Evolutionary conservation across 2,329 filamentous ascomycete species (phyloP).

Genomic region (Sclerotinia minor): DNA sequence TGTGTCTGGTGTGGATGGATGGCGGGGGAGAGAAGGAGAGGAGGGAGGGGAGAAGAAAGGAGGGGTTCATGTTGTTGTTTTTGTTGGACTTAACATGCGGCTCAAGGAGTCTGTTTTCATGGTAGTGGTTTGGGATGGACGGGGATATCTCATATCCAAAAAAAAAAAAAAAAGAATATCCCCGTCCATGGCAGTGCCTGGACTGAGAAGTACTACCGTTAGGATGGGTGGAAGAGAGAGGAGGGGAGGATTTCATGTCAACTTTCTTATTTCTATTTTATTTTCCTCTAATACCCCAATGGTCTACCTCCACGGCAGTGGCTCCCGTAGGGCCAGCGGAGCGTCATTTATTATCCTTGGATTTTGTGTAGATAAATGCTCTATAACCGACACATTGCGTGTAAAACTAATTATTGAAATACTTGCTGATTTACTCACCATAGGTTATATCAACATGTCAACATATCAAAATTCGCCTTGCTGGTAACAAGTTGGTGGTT

Average conservation of each 20-base stretch:
- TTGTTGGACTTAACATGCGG: too few species aligned
- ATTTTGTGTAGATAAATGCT: too few species aligned
- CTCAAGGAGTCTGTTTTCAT: too few species aligned
- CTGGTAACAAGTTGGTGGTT: constrained; percentile 40
- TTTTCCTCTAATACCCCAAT: neutral
- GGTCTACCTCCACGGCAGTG: neutral
- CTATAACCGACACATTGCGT: too few species aligned
- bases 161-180: too few species aligned
- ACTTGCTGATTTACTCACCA: constrained; percentile 25
- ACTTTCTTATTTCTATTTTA: neutral
- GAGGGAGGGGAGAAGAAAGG: too few species aligned
- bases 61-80: too few species aligned
- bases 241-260: neutral
- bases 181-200: too few species aligned
- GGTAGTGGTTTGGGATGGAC: too few species aligned
- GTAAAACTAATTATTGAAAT: constrained; percentile 1
- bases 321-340: neutral
- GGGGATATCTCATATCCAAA: too few species aligned
- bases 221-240: too few species aligned
- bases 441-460: constrained; percentile 68
- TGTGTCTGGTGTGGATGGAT: neutral
- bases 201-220: too few species aligned
- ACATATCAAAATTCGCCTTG: constrained; percentile 63
- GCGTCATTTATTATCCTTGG: neutral
- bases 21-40: neutral